These are phyloP conservation scores for Yamadazyma atmosphaerica DNA, from an alignment of 1,139 yeast species.

Conservation along the genomic window DNA sequence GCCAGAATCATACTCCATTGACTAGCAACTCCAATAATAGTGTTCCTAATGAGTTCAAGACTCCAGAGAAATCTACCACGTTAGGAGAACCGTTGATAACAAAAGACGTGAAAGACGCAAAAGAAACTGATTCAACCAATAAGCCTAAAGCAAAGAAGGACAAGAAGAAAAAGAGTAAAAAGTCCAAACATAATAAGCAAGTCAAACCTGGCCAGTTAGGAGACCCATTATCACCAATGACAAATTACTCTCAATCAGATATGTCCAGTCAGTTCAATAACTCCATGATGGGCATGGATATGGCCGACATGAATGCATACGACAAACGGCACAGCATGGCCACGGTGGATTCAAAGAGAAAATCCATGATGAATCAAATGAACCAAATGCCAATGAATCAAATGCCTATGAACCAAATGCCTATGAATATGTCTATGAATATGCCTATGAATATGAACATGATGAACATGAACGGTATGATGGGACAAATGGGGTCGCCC, in stretches of 20 bases:
- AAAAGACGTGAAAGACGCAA: neutral
- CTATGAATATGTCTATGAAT: neutral
- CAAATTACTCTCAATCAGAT: constrained; percentile 1
- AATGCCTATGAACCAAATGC: neutral
- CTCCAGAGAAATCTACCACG: no score
- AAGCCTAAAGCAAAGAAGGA: constrained; percentile 9
- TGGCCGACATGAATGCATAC: constrained; percentile 2
- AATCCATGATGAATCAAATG: constrained; percentile 18
- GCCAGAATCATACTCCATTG: neutral
- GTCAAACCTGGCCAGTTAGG: neutral
- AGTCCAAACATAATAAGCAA: constrained; percentile 7
- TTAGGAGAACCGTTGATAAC: no score
- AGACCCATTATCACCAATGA: constrained; percentile 2
- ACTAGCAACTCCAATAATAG: neutral
- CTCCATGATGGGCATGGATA: constrained; percentile 4
- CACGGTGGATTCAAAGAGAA: constrained; percentile 20
- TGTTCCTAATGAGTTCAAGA: neutral
- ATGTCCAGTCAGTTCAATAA: constrained; percentile 3
- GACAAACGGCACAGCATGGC: constrained; percentile 23
- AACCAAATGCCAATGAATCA: neutral
- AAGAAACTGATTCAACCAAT: neutral
- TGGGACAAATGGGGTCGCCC: constrained; percentile 16
- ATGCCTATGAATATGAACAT: neutral
- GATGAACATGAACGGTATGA: neutral
- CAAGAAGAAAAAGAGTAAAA: constrained; percentile 8